A percentile compares a stretch with the other conserved stretches of the same genome.
Evolutionary conservation across 2,329 filamentous ascomycete species (phyloP).

Genomic region (Madurella fahalii): DNA sequence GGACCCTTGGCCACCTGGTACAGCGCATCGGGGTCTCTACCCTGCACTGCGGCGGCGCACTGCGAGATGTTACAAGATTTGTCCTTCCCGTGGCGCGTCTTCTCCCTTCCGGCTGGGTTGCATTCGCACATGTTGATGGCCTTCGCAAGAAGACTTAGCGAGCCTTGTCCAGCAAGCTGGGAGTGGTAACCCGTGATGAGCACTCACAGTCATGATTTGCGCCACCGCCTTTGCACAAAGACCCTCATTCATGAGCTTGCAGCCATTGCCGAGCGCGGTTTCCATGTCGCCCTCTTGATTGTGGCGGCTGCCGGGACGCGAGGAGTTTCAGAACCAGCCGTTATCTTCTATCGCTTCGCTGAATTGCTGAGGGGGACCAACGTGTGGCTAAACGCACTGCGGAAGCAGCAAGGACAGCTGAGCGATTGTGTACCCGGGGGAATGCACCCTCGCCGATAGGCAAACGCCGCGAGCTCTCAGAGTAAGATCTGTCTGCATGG

Average conservation of each 20-base stretch:
- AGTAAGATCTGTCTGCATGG: no score
- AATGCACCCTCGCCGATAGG: no score
- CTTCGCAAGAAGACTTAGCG: not conserved
- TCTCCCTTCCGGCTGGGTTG: constrained; percentile 4
- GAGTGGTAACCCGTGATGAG: no score
- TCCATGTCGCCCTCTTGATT: not conserved
- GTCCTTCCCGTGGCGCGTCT: constrained; percentile 19
- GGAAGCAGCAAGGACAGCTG: no score
- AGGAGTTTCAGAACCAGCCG: no score
- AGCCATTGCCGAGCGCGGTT: not conserved
- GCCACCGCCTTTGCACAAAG: constrained; percentile 8
- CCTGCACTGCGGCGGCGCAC: constrained; percentile 18
- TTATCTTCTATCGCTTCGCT: no score
- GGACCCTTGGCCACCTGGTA: constrained; percentile 6
- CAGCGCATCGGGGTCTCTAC: constrained; percentile 11
- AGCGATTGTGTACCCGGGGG: no score
- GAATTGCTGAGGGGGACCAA: no score
- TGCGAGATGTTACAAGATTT: constrained; percentile 28
- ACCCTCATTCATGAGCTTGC: not conserved
- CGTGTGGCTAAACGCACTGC: no score
- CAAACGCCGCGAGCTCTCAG: no score
- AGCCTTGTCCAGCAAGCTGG: not conserved
- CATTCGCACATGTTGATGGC: constrained; percentile 19
- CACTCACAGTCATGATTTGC: constrained; percentile 9
- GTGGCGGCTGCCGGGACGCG: not conserved